Evolutionary conservation across 345 rosid species (phyloP).

Genomic region (Erysimum cheiranthoides): DNA sequence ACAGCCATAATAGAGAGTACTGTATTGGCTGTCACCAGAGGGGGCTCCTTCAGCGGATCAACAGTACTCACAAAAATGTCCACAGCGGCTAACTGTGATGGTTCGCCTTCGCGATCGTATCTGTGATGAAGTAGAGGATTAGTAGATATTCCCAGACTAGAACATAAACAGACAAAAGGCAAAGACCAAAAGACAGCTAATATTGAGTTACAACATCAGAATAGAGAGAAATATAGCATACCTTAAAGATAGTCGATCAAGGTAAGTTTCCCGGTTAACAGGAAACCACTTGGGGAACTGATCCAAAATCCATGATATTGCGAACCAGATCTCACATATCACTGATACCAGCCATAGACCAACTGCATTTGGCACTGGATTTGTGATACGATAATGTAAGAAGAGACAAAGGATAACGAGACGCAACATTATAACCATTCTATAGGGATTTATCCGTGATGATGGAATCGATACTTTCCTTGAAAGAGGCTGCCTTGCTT

Average conservation of each 20-base stretch:
- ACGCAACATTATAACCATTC: conserved; percentile 91
- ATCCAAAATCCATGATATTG: conserved; percentile 95
- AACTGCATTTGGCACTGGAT: conserved; percentile 83
- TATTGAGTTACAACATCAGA: conserved; percentile 2
- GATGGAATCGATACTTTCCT: conserved; percentile 89
- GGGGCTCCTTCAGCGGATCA: conserved; percentile 94
- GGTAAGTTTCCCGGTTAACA: conserved; percentile 89
- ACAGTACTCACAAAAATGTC: conserved; percentile 97
- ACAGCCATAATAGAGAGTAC: conserved; percentile 90
- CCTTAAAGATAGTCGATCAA: conserved; percentile 90
- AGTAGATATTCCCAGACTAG: conserved; percentile 4
- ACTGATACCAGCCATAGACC: conserved; percentile 88
- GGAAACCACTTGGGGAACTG: conserved; percentile 98
- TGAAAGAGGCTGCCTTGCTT: conserved; percentile 92
- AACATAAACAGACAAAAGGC: conserved; percentile 3
- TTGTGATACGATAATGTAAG: conserved; percentile 87
- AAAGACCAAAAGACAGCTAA: not conserved
- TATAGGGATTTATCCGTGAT: conserved; percentile 93
- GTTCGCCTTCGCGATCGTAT: conserved; percentile 86
- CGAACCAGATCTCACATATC: conserved; percentile 98
- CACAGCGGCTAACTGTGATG: conserved; percentile 84
- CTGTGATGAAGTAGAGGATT: conserved; percentile 44
- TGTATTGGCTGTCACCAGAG: conserved; percentile 94
- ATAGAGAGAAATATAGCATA: conserved; percentile 34
- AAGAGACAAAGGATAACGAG: conserved; percentile 77